phyloP scores from a whole-genome alignment of 192 early-diverging fungal species.

The Backusella tuberculispora region DNA sequence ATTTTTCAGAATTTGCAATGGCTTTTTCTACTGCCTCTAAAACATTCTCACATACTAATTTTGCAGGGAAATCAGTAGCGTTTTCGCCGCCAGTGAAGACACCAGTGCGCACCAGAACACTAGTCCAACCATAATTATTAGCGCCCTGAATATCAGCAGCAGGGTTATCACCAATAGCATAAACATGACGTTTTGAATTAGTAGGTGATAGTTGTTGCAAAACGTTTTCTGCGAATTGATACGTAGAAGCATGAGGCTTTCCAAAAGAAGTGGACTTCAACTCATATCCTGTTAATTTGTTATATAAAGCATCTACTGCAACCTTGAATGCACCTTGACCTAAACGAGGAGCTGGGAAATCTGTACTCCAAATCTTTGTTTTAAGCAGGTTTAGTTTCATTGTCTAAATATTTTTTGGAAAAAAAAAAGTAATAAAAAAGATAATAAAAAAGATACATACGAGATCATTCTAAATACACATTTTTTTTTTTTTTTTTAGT shows the following conservation, averaged over 20 bases:
- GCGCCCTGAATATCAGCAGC: conserved; percentile 78
- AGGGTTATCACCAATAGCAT: conserved; percentile 71
- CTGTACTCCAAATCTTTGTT: conserved; percentile 80
- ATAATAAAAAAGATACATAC: conserved; percentile 13
- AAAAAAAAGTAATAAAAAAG: not conserved
- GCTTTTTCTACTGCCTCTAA: conserved; percentile 65
- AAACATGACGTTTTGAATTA: conserved; percentile 36
- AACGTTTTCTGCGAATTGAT: conserved; percentile 64
- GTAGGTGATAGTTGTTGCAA: conserved; percentile 41
- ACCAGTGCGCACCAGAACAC: conserved; percentile 73
- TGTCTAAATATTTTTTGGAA: not conserved
- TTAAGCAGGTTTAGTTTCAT: not conserved
- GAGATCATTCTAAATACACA: conserved; percentile 33
- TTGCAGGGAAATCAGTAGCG: conserved; percentile 56
- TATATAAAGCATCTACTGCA: conserved; percentile 71
- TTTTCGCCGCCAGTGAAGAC: conserved; percentile 64
- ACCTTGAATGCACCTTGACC: conserved; percentile 84
- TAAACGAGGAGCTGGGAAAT: conserved; percentile 75
- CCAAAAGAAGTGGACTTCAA: conserved; percentile 77
- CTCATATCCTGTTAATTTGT: conserved; percentile 45
- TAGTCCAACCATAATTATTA: conserved; percentile 72
- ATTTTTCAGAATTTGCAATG: conserved; percentile 15
- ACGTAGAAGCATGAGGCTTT: conserved; percentile 81
- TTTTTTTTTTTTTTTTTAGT: not conserved
- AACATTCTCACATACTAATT: conserved; percentile 63